Evolutionary conservation across 495 filamentous ascomycete genomes (phyloP).

Genomic region (Lichenothelia convexa): DNA sequence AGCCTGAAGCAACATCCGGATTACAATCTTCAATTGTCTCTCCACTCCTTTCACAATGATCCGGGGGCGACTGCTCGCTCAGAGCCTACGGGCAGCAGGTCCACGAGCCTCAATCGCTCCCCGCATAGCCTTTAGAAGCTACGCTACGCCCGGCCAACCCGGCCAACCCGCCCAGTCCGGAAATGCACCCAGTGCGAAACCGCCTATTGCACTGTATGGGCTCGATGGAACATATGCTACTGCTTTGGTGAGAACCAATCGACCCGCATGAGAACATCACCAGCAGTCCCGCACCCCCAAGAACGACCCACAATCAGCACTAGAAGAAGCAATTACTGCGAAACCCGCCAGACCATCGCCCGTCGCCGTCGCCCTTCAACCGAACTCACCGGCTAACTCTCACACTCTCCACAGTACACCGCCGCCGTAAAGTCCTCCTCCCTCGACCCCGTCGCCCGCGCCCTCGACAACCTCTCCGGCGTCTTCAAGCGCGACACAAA

Average conservation of each 20-base stretch:
- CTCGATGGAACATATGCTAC: slow-evolving; percentile 95
- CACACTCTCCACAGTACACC: slow-evolving; percentile 55
- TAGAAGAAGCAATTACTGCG: no score
- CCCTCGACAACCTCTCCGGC: slow-evolving; percentile 48
- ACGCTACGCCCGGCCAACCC: slow-evolving; percentile 53
- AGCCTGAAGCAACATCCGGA: no score
- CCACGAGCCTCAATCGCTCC: slow-evolving; percentile 25
- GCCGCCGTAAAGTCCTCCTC: slow-evolving; percentile 70
- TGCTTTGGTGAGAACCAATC: slow-evolving; percentile 94
- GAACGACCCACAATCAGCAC: no score
- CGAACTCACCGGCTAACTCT: background rate
- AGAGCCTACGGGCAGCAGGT: slow-evolving; percentile 37
- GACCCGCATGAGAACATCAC: no score
- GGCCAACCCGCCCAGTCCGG: slow-evolving; percentile 36
- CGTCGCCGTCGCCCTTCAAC: background rate
- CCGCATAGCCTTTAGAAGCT: slow-evolving; percentile 33
- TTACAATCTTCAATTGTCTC: no score
- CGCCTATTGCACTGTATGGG: slow-evolving; percentile 80
- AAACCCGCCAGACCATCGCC: no score
- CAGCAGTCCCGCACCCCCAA: no score
- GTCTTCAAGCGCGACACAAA: slow-evolving; percentile 65
- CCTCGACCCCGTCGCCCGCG: slow-evolving; percentile 66
- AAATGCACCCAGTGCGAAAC: slow-evolving; percentile 33
- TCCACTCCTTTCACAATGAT: slow-evolving; percentile 33
- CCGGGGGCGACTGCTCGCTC: slow-evolving; percentile 40